Evolutionary conservation across 371 early-diverging fungal species (phyloP).

Genomic region (Circinella minor): DNA sequence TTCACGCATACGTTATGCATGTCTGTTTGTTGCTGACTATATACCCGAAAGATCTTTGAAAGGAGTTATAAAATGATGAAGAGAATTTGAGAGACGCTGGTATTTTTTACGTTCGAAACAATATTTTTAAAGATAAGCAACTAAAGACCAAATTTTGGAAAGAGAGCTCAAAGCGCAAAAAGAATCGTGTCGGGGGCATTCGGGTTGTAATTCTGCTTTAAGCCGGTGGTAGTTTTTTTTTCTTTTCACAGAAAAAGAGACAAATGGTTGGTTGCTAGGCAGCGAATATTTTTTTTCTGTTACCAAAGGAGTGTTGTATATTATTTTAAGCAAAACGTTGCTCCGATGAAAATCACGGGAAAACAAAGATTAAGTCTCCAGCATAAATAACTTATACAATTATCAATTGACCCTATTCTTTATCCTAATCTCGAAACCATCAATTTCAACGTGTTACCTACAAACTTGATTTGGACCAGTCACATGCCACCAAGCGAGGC

Average conservation of each 20-base stretch:
- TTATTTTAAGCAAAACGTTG: too few species aligned
- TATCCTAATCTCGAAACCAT: neutral
- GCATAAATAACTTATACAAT: neutral
- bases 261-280: too few species aligned
- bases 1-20: neutral
- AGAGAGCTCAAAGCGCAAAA: neutral
- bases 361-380: neutral
- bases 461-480: slow-evolving; percentile 6
- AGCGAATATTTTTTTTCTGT: too few species aligned
- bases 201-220: neutral
- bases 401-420: neutral
- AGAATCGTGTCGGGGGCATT: slow-evolving; percentile 1
- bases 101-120: neutral
- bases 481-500: neutral
- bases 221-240: neutral
- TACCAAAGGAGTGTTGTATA: too few species aligned
- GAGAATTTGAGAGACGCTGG: neutral
- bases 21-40: neutral
- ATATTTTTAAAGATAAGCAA: slow-evolving; percentile 3
- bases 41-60: too few species aligned
- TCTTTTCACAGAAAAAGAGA: neutral
- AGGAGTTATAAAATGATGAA: neutral
- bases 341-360: slow-evolving; percentile 1
- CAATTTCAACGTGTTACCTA: neutral
- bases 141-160: neutral